Base-by-base conservation (phyloP, 1,284 basidiomycete genomes). In the Fomitopsis palustris region DNA sequence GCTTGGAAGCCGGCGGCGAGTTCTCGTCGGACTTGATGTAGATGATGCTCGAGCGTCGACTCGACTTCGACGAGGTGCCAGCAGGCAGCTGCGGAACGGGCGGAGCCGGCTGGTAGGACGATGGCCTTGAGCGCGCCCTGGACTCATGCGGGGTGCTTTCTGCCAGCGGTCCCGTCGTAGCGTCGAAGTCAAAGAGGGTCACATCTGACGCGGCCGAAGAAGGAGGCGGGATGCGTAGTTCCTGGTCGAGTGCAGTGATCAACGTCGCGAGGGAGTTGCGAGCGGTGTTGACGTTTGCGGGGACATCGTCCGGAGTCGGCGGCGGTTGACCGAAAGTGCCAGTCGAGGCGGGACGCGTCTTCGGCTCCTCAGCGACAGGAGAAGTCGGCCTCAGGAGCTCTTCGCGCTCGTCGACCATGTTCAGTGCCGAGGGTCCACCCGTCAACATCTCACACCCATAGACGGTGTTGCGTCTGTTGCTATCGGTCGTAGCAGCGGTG, bases 61-160 rank as follows among this genome's bases (percentile, higher is more conserved):
- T 65, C 10, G 58, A 27, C 38, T 61, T 66, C 25, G 58, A 27
- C 33, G 61, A 65, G 23, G 61, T 41, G 35, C 55, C 61, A 25
- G 59, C 60, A 29, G 67, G 64, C 31, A 69, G 60, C 67, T 69
- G 61, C 38, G 71, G 74, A 37, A 67, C 67, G 45, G 68, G 70
- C 52, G 65, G 72, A 54, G 60, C 16, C 25, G 33, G 56, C 64
- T 72, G 61, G 63, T 68, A 69, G 53, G 74, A 64, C 63, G 77
- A 76, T 52, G 74, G 72, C 21, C 63, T 67, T 42, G 76, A 71
- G 63, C 65, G 60, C 53, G 66, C 65, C 54, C 66, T 66, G 6
- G 60, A 69, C 71, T 82, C 81, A 62, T 82, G 82, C 5, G 86
- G 86, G 0, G 86, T 88, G 69, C 85, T 88, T 68, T 86, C 80